A percentile compares a stretch with the other conserved stretches of the same genome.
Evolutionary conservation across 306 rosid genomes (phyloP).

Genomic region (Glycine latifolia): DNA sequence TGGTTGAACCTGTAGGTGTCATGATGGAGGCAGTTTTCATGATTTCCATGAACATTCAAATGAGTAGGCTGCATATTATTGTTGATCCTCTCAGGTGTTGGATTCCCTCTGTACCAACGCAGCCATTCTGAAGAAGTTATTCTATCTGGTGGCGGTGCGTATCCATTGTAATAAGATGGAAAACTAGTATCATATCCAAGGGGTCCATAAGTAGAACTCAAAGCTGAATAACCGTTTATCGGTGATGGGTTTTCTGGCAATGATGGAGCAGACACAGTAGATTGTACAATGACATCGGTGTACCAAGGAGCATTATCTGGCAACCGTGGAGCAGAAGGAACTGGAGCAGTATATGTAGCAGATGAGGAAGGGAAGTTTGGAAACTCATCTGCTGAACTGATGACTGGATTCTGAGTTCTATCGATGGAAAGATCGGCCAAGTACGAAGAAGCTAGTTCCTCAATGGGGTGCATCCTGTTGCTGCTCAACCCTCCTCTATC

Average conservation of each 20-base stretch:
- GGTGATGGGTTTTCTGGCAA: not conserved
- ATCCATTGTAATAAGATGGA: constrained; percentile 18
- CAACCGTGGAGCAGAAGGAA: constrained; percentile 19
- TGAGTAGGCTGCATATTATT: constrained; percentile 16
- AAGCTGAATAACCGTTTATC: not conserved
- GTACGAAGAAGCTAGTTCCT: constrained; percentile 24
- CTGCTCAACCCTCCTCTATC: constrained; percentile 12
- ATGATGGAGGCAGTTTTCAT: constrained; percentile 13
- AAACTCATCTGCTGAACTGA: not conserved
- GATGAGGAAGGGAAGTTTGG: constrained; percentile 1
- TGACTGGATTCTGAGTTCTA: not conserved
- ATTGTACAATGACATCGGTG: not conserved
- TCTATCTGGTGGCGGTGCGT: not conserved
- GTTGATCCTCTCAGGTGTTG: not conserved
- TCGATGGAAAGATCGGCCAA: constrained; percentile 2
- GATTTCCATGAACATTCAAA: constrained; percentile 9
- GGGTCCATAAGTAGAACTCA: constrained; percentile 12
- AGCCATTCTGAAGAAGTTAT: constrained; percentile 24
- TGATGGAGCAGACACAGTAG: not conserved
- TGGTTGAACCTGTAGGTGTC: constrained; percentile 10
- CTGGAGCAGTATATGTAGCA: constrained; percentile 13
- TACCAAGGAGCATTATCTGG: constrained; percentile 20
- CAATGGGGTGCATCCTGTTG: constrained; percentile 23
- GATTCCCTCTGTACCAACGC: constrained; percentile 18
- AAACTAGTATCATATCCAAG: not conserved